A percentile compares a stretch with the other conserved stretches of the same genome.
phyloP scores from a whole-genome alignment of 495 filamentous ascomycete genomes.

The Podospora pseudopauciseta region DNA sequence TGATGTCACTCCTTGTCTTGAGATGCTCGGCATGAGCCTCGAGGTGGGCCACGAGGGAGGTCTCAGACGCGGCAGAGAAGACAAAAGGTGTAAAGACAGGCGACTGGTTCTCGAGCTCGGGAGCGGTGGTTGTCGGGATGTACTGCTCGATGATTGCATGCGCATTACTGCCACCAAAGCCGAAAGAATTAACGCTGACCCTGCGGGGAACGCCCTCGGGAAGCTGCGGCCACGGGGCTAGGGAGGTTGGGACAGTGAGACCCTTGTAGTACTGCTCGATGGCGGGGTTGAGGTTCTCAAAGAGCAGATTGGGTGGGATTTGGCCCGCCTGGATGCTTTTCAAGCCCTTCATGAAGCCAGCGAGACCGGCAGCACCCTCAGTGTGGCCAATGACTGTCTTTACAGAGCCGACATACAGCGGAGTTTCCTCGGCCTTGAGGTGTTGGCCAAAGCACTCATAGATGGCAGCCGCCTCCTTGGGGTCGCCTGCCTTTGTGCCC shows the following conservation, averaged over 20 bases:
- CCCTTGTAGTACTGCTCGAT: slow-evolving; percentile 18
- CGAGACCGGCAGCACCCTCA: slow-evolving; percentile 50
- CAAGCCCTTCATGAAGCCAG: slow-evolving; percentile 50
- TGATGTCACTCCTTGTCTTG: neutral
- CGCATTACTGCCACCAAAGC: slow-evolving; percentile 11
- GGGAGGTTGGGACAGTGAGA: slow-evolving; percentile 6
- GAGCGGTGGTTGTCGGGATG: neutral
- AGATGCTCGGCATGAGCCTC: neutral
- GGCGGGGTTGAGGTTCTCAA: slow-evolving; percentile 47
- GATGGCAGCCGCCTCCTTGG: slow-evolving; percentile 39
- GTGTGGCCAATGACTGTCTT: slow-evolving; percentile 56
- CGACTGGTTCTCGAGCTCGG: too few relatives aligned
- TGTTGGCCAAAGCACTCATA: slow-evolving; percentile 29
- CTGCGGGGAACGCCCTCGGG: slow-evolving; percentile 1
- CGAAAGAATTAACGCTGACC: slow-evolving; percentile 13
- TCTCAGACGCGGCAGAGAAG: slow-evolving; percentile 8
- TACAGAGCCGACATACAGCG: slow-evolving; percentile 49
- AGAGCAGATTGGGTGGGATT: slow-evolving; percentile 41
- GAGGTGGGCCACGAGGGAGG: neutral
- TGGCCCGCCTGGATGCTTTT: slow-evolving; percentile 46
- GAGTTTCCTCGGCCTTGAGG: slow-evolving; percentile 21
- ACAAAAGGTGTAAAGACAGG: neutral
- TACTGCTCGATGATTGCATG: slow-evolving; percentile 12
- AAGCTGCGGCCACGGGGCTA: neutral
- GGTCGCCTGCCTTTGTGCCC: slow-evolving; percentile 14